Evolutionary conservation across 2,329 filamentous ascomycete genomes (phyloP).

Genomic region (Fusarium tuaranense): DNA sequence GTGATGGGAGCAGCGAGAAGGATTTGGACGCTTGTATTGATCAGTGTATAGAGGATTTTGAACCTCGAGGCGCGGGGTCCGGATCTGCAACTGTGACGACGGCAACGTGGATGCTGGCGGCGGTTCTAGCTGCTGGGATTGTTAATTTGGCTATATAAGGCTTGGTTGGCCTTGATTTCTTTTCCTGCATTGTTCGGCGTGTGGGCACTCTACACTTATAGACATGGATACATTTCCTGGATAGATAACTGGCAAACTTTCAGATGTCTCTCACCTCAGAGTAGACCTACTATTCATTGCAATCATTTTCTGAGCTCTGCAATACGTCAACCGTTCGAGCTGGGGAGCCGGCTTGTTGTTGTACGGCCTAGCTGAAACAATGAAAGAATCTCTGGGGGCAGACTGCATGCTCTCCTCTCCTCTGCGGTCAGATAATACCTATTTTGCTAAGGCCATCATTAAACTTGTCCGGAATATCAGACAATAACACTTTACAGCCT

Average conservation of each 20-base stretch:
- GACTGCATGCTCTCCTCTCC: neutral
- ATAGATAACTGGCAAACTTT: neutral
- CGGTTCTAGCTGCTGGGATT: neutral
- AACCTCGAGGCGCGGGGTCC: slow-evolving; percentile 13
- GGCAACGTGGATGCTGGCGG: neutral
- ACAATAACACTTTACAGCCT: neutral
- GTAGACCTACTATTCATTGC: too few species aligned
- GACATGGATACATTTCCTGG: neutral
- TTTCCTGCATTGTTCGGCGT: neutral
- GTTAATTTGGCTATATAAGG: neutral
- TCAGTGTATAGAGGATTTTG: slow-evolving; percentile 32
- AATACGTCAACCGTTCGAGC: too few species aligned
- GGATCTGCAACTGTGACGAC: neutral
- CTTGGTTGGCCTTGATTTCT: neutral
- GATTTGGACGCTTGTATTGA: slow-evolving; percentile 27
- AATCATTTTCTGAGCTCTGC: neutral
- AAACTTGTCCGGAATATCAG: neutral
- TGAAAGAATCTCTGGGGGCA: neutral
- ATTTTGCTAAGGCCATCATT: neutral
- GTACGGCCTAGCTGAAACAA: neutral
- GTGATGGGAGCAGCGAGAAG: slow-evolving; percentile 21
- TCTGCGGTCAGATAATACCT: too few species aligned
- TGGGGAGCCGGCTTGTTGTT: neutral
- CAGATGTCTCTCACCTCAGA: too few species aligned
- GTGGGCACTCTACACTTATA: neutral